Percentiles rank a stretch among this genome's conserved stretches.
Evolutionary conservation across 805 yeast genomes (phyloP).

Genomic region (Barnettozyma vustinii): DNA sequence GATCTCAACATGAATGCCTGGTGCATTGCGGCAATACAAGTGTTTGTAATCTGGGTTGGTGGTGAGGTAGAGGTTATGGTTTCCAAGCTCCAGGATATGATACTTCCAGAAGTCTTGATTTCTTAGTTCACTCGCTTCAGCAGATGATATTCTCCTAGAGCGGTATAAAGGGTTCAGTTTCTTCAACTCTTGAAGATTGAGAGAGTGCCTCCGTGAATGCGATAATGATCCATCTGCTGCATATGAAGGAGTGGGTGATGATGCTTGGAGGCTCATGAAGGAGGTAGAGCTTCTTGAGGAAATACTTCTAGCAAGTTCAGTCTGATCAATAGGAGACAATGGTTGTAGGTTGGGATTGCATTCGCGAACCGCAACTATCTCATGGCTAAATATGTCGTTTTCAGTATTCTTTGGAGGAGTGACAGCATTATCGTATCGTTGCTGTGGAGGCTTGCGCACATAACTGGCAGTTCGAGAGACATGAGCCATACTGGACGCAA

Average conservation of each 20-base stretch:
- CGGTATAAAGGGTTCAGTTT: background rate
- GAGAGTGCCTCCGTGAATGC: background rate
- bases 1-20: constrained; percentile 52
- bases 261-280: background rate
- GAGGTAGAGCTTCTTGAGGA: background rate
- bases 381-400: background rate
- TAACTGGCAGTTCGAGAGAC: background rate
- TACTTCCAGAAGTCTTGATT: constrained; percentile 39
- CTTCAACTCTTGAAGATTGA: background rate
- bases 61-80: constrained; percentile 49
- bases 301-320: background rate
- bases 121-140: background rate
- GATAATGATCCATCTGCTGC: background rate
- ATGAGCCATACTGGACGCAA: background rate
- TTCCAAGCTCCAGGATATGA: constrained; percentile 49
- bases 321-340: background rate
- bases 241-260: background rate
- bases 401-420: background rate
- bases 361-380: background rate
- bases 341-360: constrained; percentile 25
- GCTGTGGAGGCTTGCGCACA: constrained; percentile 11
- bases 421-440: background rate
- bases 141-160: background rate
- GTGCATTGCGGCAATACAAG: constrained; percentile 52
- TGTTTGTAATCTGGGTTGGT: constrained; percentile 65